phyloP scores from a whole-genome alignment of 176 grass and related monocot species.

The Elaeis guineensis region DNA sequence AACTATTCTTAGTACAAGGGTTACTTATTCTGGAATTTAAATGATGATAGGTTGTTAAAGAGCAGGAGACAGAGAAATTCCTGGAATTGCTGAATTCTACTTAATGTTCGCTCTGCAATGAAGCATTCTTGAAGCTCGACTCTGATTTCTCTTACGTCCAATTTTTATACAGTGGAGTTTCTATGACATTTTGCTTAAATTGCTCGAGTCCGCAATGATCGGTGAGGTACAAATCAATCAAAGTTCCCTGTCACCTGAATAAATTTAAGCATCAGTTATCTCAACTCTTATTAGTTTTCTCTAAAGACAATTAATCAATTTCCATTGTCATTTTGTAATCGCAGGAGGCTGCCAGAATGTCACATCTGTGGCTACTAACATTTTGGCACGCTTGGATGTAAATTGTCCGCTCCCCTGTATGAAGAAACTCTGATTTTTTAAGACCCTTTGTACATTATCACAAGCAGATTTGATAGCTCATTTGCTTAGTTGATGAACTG shows the following conservation, averaged over 20 bases:
- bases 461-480: slow-evolving; percentile 13
- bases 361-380: slow-evolving; percentile 26
- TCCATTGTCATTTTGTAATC: slow-evolving; percentile 18
- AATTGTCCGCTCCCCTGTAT: slow-evolving; percentile 38
- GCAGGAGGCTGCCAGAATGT: slow-evolving; percentile 42
- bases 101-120: slow-evolving; percentile 26
- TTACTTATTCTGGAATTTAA: slow-evolving; percentile 1
- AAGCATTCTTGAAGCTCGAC: slow-evolving; percentile 26
- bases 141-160: background rate
- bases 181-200: slow-evolving; percentile 21
- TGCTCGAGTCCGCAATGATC: slow-evolving; percentile 20
- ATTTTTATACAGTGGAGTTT: slow-evolving; percentile 26
- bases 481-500: too few species aligned
- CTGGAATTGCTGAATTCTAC: slow-evolving; percentile 41
- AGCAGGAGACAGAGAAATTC: slow-evolving; percentile 38
- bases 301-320: too few species aligned
- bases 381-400: slow-evolving; percentile 53
- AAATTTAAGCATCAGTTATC: too few species aligned
- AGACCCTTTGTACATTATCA: slow-evolving; percentile 41
- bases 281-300: too few species aligned
- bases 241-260: too few species aligned
- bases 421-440: slow-evolving; percentile 15
- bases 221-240: slow-evolving; percentile 28
- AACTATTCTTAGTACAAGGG: too few species aligned
- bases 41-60: slow-evolving; percentile 48